Evolutionary conservation across 1,139 yeast genomes (phyloP), one percentile per base, ranked within the genome.

Genomic region (Blastobotrys indianensis): DNA sequence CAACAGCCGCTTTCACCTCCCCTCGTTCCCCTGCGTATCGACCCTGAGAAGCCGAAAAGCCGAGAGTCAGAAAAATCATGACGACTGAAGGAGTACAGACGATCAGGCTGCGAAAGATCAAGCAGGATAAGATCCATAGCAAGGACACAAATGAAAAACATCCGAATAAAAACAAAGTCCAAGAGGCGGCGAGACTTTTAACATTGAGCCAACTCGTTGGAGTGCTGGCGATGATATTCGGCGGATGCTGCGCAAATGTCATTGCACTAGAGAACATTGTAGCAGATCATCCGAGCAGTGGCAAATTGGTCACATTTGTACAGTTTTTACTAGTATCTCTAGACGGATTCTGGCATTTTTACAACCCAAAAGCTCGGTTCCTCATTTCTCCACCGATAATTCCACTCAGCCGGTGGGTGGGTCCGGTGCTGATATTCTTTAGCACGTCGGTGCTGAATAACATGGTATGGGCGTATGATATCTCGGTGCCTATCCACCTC

Each of bases 221-320:
- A 7, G 45, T 41, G n/a, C 20, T 47, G 10, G 51, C 47, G n/a
- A 70, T 77, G 41, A 77, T 82, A 16, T 79, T 82, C 58, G 85
- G 86, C 0, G 88, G 92, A 2, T 84, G 92, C 58, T 83, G 92
- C 57, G 68, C 79, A 28, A 83, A 82, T 61, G 90, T 82, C 31
- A 70, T 77, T 52, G 71, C 82, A 0, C 64, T 84, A 40, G 92
- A 84, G 58, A 63, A 70, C 36, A 66, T 82, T 16, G 65, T 81
- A 5, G 52, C 63, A 13, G 64, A 58, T 31, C 62, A 60, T 41
- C 73, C 67, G 3, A 61, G 61, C n/a, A 58, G 73, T 7, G 82
- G 83, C 2, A 69, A 69, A 12, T 61, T 79, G 9, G 67, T 83
- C 13, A 82, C 90, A 1, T 77, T 81, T 50, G 61, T 70, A 30